Evolutionary conservation across 345 rosid genomes (phyloP).

Genomic region (Salix viminalis): DNA sequence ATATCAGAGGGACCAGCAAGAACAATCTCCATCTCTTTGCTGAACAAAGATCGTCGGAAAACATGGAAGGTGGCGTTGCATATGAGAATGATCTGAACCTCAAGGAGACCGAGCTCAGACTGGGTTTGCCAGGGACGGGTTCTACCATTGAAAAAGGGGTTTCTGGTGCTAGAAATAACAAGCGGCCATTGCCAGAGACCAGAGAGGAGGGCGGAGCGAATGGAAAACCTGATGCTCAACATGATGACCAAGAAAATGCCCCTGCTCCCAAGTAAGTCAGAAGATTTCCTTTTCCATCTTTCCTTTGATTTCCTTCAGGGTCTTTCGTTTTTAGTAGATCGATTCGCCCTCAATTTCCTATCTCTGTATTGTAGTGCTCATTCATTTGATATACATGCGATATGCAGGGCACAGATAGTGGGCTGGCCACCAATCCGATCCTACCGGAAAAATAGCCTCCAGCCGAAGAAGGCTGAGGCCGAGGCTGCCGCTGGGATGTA

Average conservation of each 20-base stretch:
- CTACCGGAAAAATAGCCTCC: slow-evolving; percentile 61
- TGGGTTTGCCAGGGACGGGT: slow-evolving; percentile 77
- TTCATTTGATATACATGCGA: not conserved
- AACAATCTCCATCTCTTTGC: not conserved
- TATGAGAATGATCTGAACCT: slow-evolving; percentile 60
- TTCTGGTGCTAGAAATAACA: slow-evolving; percentile 50
- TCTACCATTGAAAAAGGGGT: slow-evolving; percentile 27
- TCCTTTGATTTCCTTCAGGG: not conserved
- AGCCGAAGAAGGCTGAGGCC: slow-evolving; percentile 32
- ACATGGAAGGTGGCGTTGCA: slow-evolving; percentile 37
- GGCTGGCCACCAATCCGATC: slow-evolving; percentile 95
- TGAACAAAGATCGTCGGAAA: not conserved
- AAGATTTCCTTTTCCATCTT: not conserved
- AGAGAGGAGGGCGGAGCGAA: slow-evolving; percentile 17
- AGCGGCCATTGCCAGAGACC: slow-evolving; percentile 38
- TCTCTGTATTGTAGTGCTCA: not conserved
- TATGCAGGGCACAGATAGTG: slow-evolving; percentile 61
- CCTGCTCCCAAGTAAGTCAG: slow-evolving; percentile 63
- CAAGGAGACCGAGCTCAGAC: slow-evolving; percentile 80
- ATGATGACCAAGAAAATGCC: slow-evolving; percentile 28
- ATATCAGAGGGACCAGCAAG: not conserved
- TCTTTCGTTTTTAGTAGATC: not conserved
- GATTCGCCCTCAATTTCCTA: not conserved
- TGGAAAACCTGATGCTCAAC: slow-evolving; percentile 18
- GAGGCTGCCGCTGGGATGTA: slow-evolving; percentile 14